Percentiles rank a stretch among this genome's conserved stretches.
Evolutionary conservation across 2,329 filamentous ascomycete species (phyloP).

Genomic region (Ceratocystiopsis sp.): DNA sequence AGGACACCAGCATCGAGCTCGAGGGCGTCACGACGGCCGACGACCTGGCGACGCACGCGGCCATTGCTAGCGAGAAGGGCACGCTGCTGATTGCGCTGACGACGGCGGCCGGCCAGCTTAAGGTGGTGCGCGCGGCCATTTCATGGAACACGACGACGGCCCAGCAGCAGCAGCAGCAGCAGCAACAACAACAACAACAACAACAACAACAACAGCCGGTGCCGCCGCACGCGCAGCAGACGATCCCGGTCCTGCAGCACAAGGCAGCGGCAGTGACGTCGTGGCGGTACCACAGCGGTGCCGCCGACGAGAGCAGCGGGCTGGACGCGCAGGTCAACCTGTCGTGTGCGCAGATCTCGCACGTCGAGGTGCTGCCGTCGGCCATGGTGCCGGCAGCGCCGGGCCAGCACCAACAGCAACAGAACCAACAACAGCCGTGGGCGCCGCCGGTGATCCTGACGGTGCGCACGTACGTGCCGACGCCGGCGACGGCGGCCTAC

Average conservation of each 20-base stretch:
- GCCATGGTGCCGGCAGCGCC: conserved; percentile 41
- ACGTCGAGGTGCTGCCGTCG: conserved; percentile 56
- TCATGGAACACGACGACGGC: conserved; percentile 41
- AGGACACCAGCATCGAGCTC: conserved; percentile 56
- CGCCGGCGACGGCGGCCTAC: conserved; percentile 30
- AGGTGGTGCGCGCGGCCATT: conserved; percentile 55
- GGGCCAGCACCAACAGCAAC: conserved; percentile 23
- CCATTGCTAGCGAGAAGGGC: conserved; percentile 54
- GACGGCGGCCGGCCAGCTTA: conserved; percentile 54
- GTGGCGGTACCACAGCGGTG: conserved; percentile 30
- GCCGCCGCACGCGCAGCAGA: conserved; percentile 26
- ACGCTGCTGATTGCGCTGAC: conserved; percentile 48
- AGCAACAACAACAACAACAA: too few species aligned
- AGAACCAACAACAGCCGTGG: conserved; percentile 23
- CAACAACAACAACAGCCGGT: too few species aligned
- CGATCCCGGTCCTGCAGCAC: conserved; percentile 37
- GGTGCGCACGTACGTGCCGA: conserved; percentile 46
- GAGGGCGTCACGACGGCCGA: conserved; percentile 56
- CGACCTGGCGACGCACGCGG: conserved; percentile 64
- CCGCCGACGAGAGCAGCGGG: too few species aligned
- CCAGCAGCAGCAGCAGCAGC: too few species aligned
- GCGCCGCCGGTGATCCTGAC: conserved; percentile 49
- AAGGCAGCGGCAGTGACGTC: conserved; percentile 39
- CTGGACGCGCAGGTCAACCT: conserved; percentile 28
- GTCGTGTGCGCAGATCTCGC: conserved; percentile 48